Evolutionary conservation across 2,329 filamentous ascomycete species (phyloP), one percentile per base, ranked within the genome.

Genomic region (Trichoderma afroharzianum): DNA sequence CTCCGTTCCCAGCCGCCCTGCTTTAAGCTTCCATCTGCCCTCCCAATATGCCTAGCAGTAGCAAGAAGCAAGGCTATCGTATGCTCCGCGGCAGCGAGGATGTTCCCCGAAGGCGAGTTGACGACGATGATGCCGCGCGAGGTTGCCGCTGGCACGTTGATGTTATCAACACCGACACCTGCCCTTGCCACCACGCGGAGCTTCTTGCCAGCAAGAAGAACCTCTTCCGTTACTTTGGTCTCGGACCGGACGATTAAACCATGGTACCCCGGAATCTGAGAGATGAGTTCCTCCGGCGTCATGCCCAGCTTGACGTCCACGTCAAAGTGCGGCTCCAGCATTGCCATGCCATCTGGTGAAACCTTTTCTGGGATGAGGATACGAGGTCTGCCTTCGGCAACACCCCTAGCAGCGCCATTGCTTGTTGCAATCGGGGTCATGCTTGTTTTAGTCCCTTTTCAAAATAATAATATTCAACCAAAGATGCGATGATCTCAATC

Each of bases 141-240:
- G 0, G 92, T 95, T 3, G 93, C 93, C 8, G 89, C 88, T 39
- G 88, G 84, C 0, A 95, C 90, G 78, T 95, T 87, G 63, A 96
- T 93, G 81, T 95, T 95, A 82, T 95, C 92, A 28, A 95, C 92
- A 36, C 92, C 93, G 1, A 95, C 93, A 14, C 93, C 93, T 14
- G 93, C 93, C 73, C 93, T 86, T 3, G 92, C 93, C 26, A 96
- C 92, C 9, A 95, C 93, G 74, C 92, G 91, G 66, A 95, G 85
- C 72, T 89, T 91, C 75, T 85, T 88, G 11, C 88, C 92, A 1
- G 90, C 90, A 14, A 84, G 81, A 14, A 95, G 85, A 1, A 95
- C 85, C 3, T 86, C 83, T 0, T 91, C 86, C 0, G 91, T 95
- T 72, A 95, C 92, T 77, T 94, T 92, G 2, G 93, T 95, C 81